Evolutionary conservation across 2,329 filamentous ascomycete species (phyloP).

Genomic region (Karstenula rhodostoma): DNA sequence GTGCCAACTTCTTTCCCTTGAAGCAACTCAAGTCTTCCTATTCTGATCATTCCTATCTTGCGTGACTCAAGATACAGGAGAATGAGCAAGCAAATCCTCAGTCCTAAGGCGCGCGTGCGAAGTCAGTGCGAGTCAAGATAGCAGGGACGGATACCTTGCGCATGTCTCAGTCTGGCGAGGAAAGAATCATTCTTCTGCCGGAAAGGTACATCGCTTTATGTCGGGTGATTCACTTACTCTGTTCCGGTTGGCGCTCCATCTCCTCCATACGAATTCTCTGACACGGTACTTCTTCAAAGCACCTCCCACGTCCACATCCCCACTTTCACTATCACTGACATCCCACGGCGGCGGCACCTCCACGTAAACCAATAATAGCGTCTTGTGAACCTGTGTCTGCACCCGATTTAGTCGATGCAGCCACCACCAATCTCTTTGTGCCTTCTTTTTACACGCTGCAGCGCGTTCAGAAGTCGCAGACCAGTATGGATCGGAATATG

Average conservation of each 20-base stretch:
- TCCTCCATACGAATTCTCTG: conserved; percentile 79
- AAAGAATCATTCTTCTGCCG: not conserved
- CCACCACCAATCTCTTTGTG: conserved; percentile 75
- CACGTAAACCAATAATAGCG: conserved; percentile 86
- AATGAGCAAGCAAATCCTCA: not conserved
- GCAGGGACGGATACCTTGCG: not conserved
- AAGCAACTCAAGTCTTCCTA: too few relatives aligned
- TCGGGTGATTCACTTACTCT: conserved; percentile 51
- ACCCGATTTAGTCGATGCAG: conserved; percentile 90
- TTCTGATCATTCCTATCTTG: too few relatives aligned
- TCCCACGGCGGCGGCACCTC: conserved; percentile 78
- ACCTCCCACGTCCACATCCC: conserved; percentile 64
- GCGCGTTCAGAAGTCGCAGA: conserved; percentile 55
- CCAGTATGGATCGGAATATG: conserved; percentile 81
- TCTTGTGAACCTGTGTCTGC: conserved; percentile 89
- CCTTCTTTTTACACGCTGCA: conserved; percentile 61
- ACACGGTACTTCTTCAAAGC: conserved; percentile 76
- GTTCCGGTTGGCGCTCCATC: conserved; percentile 86
- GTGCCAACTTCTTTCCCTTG: too few relatives aligned
- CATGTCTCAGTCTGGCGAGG: not conserved
- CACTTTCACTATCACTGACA: conserved; percentile 52
- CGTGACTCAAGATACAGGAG: not conserved
- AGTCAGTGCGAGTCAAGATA: conserved; percentile 40
- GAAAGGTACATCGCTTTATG: not conserved
- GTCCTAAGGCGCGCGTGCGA: not conserved